Conservation (phyloP, 192 early-diverging fungal genomes). For the Funneliformis mosseae region DNA sequence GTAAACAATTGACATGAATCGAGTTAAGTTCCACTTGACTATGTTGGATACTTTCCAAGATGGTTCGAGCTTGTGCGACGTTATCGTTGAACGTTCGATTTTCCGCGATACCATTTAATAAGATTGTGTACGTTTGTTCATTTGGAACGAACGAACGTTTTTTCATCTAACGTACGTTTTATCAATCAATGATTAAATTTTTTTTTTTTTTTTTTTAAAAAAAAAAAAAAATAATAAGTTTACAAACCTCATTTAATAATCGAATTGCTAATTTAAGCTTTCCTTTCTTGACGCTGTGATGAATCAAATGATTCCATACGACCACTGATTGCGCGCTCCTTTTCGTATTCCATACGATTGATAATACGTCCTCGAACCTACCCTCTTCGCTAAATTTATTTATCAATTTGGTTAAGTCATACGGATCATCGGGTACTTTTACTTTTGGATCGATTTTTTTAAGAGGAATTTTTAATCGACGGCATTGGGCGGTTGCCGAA, state of each 20-base stretch:
- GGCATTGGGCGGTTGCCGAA: neutral
- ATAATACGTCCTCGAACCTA: conserved; percentile 42
- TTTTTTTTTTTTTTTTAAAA: no score
- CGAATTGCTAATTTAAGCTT: conserved; percentile 38
- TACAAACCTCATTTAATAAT: conserved; percentile 40
- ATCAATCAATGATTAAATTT: neutral
- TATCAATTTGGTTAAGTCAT: conserved; percentile 40
- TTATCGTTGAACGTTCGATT: conserved; percentile 36
- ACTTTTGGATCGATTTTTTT: conserved; percentile 27
- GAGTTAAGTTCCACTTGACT: neutral
- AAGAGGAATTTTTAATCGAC: neutral
- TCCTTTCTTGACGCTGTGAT: conserved; percentile 38
- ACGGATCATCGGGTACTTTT: conserved; percentile 42
- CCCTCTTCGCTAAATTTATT: conserved; percentile 38
- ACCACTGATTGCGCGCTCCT: conserved; percentile 41
- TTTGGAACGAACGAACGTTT: conserved; percentile 40
- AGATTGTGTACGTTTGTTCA: conserved; percentile 41
- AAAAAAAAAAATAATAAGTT: no score
- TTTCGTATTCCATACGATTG: conserved; percentile 34
- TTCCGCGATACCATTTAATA: conserved; percentile 43
- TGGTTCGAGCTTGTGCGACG: conserved; percentile 33
- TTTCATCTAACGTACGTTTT: conserved; percentile 37
- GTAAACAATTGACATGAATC: conserved; percentile 40
- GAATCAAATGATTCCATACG: conserved; percentile 48
- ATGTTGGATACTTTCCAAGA: conserved; percentile 35